Base-by-base conservation (phyloP, 108 stramenopile species). In the Conticribra guillardii region DNA sequence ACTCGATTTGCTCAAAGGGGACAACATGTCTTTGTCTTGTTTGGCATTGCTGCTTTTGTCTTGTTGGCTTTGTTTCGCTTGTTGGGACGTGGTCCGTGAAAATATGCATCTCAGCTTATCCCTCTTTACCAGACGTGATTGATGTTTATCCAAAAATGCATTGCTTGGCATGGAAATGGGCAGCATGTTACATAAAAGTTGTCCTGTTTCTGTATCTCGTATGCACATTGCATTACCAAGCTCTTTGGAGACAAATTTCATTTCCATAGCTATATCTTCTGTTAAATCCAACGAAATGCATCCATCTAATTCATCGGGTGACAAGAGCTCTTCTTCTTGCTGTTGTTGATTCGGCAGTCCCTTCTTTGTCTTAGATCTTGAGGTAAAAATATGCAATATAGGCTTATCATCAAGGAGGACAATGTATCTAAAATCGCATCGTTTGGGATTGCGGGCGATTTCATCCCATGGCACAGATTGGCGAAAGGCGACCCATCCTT, bases 401-500 rank as follows among this genome's bases (percentile, higher is more conserved):
- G 73, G 73, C 55, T 54, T 57, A 26, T 69, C 75, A 30, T 76
- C 75, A 2, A 76, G 62, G 0, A 76, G 55, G 61, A 76, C 48
- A 22, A 76, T 55, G 55, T 76, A 69, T 37, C 67, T 67, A 69
- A 76, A 76, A 28, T 76, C 67, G 28, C 67, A 34, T 0, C 75
- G 75, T 47, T 28, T 68, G 30, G 75, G 67, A 37, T 47, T 55
- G 16, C n/a, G 30, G 21, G 66, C 55, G 29, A 69, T 62, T 41
- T 68, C 67, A 29, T 62, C 30, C 75, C 75, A 76, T 15, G 67
- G 24, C 19, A 47, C 52, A 44, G 22, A 60, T 41, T 51, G 45
- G 15, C 75, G 65, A n/a, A 58, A 69, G 41, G 75, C 75, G 11
- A 76, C 61, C 75, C 75, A 76, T 33, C 75, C 75, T 61, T 76